Base-by-base conservation (phyloP, 352 stramenopile species). In the Phytophthora aleatoria region DNA sequence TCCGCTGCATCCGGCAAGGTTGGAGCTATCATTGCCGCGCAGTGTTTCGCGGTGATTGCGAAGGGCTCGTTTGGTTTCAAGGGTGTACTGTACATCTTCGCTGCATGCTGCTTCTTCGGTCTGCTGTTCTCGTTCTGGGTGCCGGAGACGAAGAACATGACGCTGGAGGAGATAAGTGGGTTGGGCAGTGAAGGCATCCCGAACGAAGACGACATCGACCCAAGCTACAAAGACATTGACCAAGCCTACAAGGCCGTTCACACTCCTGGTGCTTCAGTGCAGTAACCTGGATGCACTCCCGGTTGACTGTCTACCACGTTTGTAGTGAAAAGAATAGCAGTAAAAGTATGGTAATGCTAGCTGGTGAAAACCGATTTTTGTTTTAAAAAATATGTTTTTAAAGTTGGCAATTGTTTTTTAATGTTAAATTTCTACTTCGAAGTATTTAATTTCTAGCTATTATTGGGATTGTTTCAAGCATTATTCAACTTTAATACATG, bases 1-100 rank as follows among this genome's bases (percentile, higher is more conserved):
- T 91, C 83, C 20, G 85, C 85, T 31, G 79, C 81, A 1, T 77
- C 78, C 28, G 87, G 87, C 24, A 95, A 95, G 64, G 50, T 87
- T 6, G 89, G 89, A 13, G 89, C 87, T 20, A 80, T 87, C 61
- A 68, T 82, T 38, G 71, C 73, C 15, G 70, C 76, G 27, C 71
- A 83, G 61, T 72, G 73, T 35, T 85, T 85, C 57, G 66, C 76
- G 2, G 58, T 83, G 16, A 68, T 85, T 16, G 73, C 73, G 20
- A 80, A 80, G 43, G 64, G 64, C 8, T 72, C 66, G 20, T 69
- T 81, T 27, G 77, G 77, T 15, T 76, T 80, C 61, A 77, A 82
- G 57, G 69, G 72, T 39, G 73, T 81, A 57, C 54, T 81, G 10
- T 78, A 78, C 62, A 76, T 81, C 63, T 78, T 81, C 57, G 67